Evolutionary conservation across 2,329 filamentous ascomycete species (phyloP).

Genomic region (Diatrype stigma): DNA sequence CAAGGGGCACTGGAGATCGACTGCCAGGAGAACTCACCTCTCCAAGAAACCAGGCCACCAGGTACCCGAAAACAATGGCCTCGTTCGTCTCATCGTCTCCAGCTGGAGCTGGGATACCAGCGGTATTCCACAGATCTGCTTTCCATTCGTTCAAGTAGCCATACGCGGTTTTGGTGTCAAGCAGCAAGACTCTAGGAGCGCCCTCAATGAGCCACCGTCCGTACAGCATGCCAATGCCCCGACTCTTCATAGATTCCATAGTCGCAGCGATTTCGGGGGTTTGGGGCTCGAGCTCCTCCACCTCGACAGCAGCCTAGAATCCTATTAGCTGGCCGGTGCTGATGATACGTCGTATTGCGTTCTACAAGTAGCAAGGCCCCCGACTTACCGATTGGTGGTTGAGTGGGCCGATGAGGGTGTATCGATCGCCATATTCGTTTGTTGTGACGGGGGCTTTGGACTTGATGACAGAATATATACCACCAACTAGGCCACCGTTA

Average conservation of each 20-base stretch:
- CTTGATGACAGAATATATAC: constrained; percentile 98
- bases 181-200: constrained; percentile 85
- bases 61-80: constrained; percentile 93
- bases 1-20: neutral
- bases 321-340: constrained; percentile 4
- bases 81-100: constrained; percentile 95
- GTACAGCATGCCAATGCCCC: constrained; percentile 86
- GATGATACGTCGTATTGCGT: constrained; percentile 16
- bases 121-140: constrained; percentile 85
- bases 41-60: constrained; percentile 96
- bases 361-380: neutral
- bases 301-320: constrained; percentile 84
- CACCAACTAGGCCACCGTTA: constrained; percentile 63
- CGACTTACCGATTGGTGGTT: constrained; percentile 78
- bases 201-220: constrained; percentile 97
- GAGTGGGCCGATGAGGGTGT: constrained; percentile 90
- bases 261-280: constrained; percentile 75
- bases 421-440: constrained; percentile 95
- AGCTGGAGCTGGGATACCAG: constrained; percentile 89
- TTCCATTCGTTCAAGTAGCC: constrained; percentile 95
- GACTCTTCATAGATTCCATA: constrained; percentile 87
- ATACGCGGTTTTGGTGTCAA: constrained; percentile 93
- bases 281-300: constrained; percentile 85
- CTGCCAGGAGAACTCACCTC: constrained; percentile 60
- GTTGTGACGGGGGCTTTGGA: constrained; percentile 98